Evolutionary conservation across 352 stramenopile species (phyloP), one percentile per base, ranked within the genome.

Genomic region (Globisporangium echinulatum): DNA sequence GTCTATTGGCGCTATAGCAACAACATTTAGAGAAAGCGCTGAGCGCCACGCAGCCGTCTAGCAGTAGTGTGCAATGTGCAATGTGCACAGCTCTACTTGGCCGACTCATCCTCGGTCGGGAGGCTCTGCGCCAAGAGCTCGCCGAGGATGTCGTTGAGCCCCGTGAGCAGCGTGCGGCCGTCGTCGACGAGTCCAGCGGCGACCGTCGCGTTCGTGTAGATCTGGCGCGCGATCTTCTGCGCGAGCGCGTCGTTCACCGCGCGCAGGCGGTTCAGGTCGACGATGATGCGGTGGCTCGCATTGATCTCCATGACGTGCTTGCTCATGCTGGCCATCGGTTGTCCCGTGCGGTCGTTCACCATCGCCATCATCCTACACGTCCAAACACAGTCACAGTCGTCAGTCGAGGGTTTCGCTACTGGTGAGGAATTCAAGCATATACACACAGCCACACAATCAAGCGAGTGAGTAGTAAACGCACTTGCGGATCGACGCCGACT

Each of bases 281-380:
- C 77, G 61, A 99, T 96, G 62, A 99, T 96, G 54, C 94, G 93
- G 76, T 99, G 97, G 49, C 87, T 91, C 36, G 96, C 93, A 87
- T 99, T 99, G 63, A 99, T 90, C 75, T 99, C 96, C 51, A 99
- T 82, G 58, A 97, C 91, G 79, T 99, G 96, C 79, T 98, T 98
- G 56, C 73, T 74, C 37, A 80, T 68, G 8, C 74, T 68, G 52
- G 56, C 68, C 58, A 69, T 61, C 52, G 81, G 66, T 59, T 91
- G 71, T 15, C 85, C 83, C 2, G 74, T 78, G 54, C 70, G 68
- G 61, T 92, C 82, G 65, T 97, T 97, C 47, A 99, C 91, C 86
- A 99, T 98, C 55, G 91, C 77, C 96, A 99, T 99, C 96, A 99
- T 99, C 59, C 73, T 91, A 54, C 54, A 36, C 5, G 19, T 53